Evolutionary conservation across 1,284 basidiomycete genomes (phyloP).

Genomic region (Papiliotrema nemorosa): DNA sequence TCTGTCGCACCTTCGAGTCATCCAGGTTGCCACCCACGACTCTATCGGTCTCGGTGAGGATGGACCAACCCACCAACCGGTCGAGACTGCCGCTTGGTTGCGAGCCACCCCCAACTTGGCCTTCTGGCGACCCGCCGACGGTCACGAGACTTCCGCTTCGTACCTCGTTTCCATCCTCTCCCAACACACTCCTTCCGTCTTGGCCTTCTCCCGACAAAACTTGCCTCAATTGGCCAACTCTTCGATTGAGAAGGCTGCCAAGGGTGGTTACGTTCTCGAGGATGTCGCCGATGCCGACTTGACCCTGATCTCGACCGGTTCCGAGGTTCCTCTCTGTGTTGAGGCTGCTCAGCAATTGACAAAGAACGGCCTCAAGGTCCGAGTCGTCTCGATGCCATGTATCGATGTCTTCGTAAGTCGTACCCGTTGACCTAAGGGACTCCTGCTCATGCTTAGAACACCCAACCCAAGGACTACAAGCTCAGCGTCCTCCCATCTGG

Average conservation of each 20-base stretch:
- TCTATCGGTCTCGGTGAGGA: constrained; percentile 89
- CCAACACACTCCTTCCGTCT: constrained; percentile 67
- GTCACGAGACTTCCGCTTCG: constrained; percentile 88
- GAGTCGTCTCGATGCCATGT: constrained; percentile 84
- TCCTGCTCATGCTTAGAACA: constrained; percentile 51
- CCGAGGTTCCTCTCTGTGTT: constrained; percentile 71
- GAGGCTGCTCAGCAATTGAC: constrained; percentile 78
- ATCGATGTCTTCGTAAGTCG: constrained; percentile 67
- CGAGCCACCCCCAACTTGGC: constrained; percentile 86
- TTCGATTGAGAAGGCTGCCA: constrained; percentile 74
- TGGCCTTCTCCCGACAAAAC: constrained; percentile 48
- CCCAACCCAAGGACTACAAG: constrained; percentile 74
- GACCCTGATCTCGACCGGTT: constrained; percentile 83
- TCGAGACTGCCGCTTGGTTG: constrained; percentile 82
- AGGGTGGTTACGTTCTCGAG: constrained; percentile 85
- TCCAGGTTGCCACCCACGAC: constrained; percentile 70
- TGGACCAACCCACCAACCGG: constrained; percentile 92
- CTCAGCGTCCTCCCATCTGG: constrained; percentile 81
- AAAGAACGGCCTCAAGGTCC: constrained; percentile 71
- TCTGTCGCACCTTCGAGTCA: constrained; percentile 80
- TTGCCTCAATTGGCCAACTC: constrained; percentile 87
- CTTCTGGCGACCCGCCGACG: constrained; percentile 89
- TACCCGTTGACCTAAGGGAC: background rate
- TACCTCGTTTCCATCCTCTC: constrained; percentile 76
- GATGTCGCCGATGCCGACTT: constrained; percentile 70